Percentiles rank a stretch among this genome's conserved stretches.
phyloP scores from a whole-genome alignment of 108 stramenopile genomes.

The Pseudonitzschia delicatissima region DNA sequence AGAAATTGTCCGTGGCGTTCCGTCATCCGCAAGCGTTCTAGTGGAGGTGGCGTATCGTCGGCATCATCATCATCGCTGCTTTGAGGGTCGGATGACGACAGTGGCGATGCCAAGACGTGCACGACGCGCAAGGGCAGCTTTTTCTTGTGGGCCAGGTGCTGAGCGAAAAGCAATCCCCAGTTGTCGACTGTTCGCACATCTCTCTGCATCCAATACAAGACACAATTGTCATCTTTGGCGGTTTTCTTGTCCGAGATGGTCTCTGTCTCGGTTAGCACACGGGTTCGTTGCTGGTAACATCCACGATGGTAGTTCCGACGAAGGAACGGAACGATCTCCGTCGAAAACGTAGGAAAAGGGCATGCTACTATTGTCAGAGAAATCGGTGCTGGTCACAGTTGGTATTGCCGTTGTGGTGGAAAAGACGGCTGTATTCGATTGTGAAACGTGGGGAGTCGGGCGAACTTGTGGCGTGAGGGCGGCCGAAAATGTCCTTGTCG shows the following conservation, averaged over 20 bases:
- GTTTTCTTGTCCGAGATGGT: neutral
- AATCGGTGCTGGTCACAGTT: neutral
- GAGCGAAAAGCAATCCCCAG: constrained; percentile 91
- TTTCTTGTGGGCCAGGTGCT: constrained; percentile 49
- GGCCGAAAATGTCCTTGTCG: neutral
- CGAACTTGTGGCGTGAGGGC: neutral
- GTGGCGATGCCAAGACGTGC: constrained; percentile 43
- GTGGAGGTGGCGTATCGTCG: constrained; percentile 35
- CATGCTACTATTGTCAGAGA: neutral
- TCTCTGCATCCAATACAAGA: constrained; percentile 98
- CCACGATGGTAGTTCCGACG: constrained; percentile 14
- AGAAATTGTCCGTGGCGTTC: constrained; percentile 86
- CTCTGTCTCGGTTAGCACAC: constrained; percentile 1
- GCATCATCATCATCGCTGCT: constrained; percentile 11
- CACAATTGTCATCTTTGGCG: constrained; percentile 18
- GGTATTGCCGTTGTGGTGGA: neutral
- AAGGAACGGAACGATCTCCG: constrained; percentile 9
- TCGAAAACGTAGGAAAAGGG: constrained; percentile 3
- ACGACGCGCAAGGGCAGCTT: constrained; percentile 71
- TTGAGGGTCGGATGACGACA: neutral
- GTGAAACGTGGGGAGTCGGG: neutral
- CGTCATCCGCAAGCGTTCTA: constrained; percentile 55
- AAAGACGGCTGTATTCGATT: neutral
- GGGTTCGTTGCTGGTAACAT: constrained; percentile 4
- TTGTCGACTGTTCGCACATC: constrained; percentile 95